These are phyloP conservation scores for Scedosporium minutisporum DNA, from an alignment of 2,329 filamentous ascomycete species.

Conservation along the genomic window DNA sequence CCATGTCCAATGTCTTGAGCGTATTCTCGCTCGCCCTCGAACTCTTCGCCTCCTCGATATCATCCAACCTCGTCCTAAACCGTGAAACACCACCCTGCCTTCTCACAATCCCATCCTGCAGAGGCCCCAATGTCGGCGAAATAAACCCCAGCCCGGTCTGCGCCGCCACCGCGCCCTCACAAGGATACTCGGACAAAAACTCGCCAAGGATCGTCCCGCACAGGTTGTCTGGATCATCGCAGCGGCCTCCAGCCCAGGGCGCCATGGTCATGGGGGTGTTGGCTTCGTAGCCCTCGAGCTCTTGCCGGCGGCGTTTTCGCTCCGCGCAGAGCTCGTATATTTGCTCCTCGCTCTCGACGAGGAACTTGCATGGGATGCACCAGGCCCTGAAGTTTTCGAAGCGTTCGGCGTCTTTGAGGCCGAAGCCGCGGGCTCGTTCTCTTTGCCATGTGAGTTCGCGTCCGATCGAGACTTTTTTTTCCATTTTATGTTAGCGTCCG, in stretches of 20 bases:
- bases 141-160: too few species aligned
- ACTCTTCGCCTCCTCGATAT: background rate
- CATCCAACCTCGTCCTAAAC: background rate
- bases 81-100: background rate
- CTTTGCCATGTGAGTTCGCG: constrained; percentile 1
- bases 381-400: background rate
- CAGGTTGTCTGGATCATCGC: too few species aligned
- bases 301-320: background rate
- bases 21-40: background rate
- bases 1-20: background rate
- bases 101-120: background rate
- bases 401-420: background rate
- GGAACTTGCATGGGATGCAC: background rate
- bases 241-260: background rate
- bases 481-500: background rate
- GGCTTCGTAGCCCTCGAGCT: background rate
- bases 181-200: too few species aligned
- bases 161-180: too few species aligned
- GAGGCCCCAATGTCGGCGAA: background rate
- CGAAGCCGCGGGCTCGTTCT: constrained; percentile 2
- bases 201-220: too few species aligned
- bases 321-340: background rate
- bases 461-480: background rate
- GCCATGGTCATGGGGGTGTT: background rate
- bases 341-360: background rate